A percentile compares a stretch with the other conserved stretches of the same genome.
These are phyloP conservation scores for Zoysia japonica DNA, from an alignment of 176 grass and related monocot genomes.

Conservation along the genomic window DNA sequence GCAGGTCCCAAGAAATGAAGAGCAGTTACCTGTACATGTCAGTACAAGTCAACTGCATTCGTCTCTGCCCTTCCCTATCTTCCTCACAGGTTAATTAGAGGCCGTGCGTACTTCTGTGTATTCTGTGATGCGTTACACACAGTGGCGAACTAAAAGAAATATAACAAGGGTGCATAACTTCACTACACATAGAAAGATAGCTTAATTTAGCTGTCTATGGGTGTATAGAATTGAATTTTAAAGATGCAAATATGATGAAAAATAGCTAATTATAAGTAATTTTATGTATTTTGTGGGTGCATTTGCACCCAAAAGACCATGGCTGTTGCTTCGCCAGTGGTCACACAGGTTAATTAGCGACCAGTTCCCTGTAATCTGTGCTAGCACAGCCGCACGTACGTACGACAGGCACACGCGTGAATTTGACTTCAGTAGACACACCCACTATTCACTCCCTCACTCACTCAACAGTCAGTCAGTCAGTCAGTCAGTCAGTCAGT, in stretches of 20 bases:
- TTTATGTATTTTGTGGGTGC: too few species aligned
- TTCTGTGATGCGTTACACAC: too few species aligned
- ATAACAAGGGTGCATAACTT: too few species aligned
- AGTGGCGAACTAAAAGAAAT: too few species aligned
- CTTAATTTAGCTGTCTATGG: too few species aligned
- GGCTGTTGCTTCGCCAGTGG: too few species aligned
- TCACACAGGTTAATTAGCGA: not conserved
- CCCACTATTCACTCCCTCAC: not conserved
- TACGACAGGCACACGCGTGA: constrained; percentile 37
- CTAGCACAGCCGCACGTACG: not conserved
- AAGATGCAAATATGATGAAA: too few species aligned
- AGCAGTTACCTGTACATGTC: not conserved
- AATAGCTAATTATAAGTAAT: too few species aligned
- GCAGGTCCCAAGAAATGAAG: too few species aligned
- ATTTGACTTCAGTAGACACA: not conserved
- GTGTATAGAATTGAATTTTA: too few species aligned
- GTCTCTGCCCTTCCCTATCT: not conserved
- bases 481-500: not conserved
- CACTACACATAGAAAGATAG: too few species aligned
- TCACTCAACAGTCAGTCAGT: not conserved
- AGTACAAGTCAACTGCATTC: not conserved
- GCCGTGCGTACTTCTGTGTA: not conserved
- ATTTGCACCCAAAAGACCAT: too few species aligned
- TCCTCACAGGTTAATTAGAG: not conserved
- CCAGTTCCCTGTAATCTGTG: not conserved